Evolutionary conservation across 23 red algal genomes (phyloP), one percentile per base, ranked within the genome.

Genomic region (Rhodosorus marinus): DNA sequence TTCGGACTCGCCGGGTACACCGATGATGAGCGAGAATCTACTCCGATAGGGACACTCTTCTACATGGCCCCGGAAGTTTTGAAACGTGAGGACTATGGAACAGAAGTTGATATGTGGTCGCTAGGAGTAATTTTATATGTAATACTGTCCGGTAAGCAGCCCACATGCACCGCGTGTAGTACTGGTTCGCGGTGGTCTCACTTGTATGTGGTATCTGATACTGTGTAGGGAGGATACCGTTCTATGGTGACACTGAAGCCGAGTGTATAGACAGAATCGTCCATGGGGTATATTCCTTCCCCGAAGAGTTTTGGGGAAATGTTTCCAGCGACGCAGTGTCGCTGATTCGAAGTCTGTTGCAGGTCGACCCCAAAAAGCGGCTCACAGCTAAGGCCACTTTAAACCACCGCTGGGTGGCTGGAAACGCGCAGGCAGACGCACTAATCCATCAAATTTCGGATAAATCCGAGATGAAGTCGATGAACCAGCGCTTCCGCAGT

Each of bases 51-150:
- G 5, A 94, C 87, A 4, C 72, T 75, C 9, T 76, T 76, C 8
- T 94, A 94, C 49, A 72, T 94, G 36, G 87, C 87, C 21, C 87
- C 87, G 6, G 87, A 94, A 55, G 75, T 94, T 24, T 60, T 94
- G 15, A 80, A 80, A 54, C 59, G 60, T 28, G 56, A 62, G 8
- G 62, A 74, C 5, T 94, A 94, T 40, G 75, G 74, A 9, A 11
- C 71, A 7, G 43, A 62, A 19, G 87, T 94, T 0, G 87, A 94
- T 61, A 75, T 81, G 65, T 94, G 87, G 87, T 70, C 74, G 29
- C 59, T 67, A 52, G 87, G 87, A 45, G 87, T 94, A 8, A 47
- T 94, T 20, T 46, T 94, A 24, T 94, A 82, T 36, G 84, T 94
- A 31, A 83, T 94, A 66, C 69, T 94, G 6, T 75, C 66, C 15